Conservation (phyloP, 2,329 filamentous ascomycete genomes). For the Calonectria pteridis region DNA sequence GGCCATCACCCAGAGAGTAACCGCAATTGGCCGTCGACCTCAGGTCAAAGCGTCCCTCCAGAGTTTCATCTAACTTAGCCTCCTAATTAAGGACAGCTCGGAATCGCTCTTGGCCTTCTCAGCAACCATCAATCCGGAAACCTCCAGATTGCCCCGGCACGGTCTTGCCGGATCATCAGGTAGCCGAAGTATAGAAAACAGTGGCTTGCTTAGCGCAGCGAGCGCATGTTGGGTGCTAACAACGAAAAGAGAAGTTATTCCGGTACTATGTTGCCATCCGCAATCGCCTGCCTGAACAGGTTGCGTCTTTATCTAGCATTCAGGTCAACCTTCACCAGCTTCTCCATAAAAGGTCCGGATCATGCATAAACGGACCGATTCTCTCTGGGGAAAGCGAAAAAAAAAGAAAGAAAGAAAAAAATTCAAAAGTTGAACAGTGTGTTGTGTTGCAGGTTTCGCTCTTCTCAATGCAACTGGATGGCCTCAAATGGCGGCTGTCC, state of each 20-base stretch:
- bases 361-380: background rate
- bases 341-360: conserved; percentile 5
- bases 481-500: background rate
- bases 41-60: conserved; percentile 40
- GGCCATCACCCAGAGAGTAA: conserved; percentile 16
- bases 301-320: background rate
- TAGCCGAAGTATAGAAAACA: background rate
- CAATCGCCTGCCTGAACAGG: background rate
- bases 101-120: conserved; percentile 24
- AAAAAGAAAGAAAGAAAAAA: background rate
- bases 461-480: background rate
- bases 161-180: background rate
- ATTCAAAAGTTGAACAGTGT: background rate
- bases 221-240: background rate
- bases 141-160: background rate
- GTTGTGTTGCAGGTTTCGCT: background rate
- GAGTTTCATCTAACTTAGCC: conserved; percentile 44
- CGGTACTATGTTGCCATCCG: background rate
- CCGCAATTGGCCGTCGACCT: conserved; percentile 18
- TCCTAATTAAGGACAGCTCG: conserved; percentile 26
- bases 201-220: conserved; percentile 1
- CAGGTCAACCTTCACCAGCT: background rate
- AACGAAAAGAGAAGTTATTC: conserved; percentile 9
- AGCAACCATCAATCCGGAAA: conserved; percentile 3
- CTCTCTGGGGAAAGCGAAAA: background rate